Conservation (phyloP, 495 filamentous ascomycete species). For the Aspergillus carlsbadensis region DNA sequence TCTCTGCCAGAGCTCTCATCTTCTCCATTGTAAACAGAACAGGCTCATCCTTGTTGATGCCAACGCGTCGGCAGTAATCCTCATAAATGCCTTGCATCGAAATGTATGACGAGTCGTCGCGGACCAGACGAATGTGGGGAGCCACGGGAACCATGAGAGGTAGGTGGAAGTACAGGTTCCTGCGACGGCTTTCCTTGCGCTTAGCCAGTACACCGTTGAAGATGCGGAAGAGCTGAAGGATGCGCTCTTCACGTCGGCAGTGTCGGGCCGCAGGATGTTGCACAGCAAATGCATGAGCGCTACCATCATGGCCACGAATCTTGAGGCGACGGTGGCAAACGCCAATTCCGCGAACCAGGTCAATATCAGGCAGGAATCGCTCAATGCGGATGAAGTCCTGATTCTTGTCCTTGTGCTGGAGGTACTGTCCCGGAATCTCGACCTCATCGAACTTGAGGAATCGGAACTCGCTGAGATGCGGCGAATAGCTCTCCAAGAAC, state of each 20-base stretch:
- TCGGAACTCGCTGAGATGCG: constrained; percentile 90
- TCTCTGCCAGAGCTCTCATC: constrained; percentile 70
- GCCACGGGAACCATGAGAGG: constrained; percentile 93
- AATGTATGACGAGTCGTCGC: constrained; percentile 93
- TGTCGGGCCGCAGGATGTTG: constrained; percentile 92
- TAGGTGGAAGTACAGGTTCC: constrained; percentile 93
- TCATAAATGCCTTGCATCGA: constrained; percentile 92
- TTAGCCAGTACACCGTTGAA: constrained; percentile 88
- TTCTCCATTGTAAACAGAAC: constrained; percentile 94
- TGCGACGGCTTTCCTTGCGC: constrained; percentile 88
- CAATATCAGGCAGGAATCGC: constrained; percentile 90
- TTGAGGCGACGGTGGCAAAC: constrained; percentile 88
- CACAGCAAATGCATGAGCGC: constrained; percentile 89
- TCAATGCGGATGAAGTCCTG: constrained; percentile 97
- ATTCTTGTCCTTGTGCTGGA: constrained; percentile 96
- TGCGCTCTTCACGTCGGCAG: constrained; percentile 89
- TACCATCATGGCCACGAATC: constrained; percentile 97
- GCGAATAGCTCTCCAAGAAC: constrained; percentile 76
- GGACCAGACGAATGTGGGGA: constrained; percentile 87
- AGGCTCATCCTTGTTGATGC: constrained; percentile 90
- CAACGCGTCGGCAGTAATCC: constrained; percentile 84
- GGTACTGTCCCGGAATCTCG: constrained; percentile 95
- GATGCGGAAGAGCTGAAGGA: constrained; percentile 95
- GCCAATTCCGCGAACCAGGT: constrained; percentile 83
- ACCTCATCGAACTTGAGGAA: constrained; percentile 99